These are phyloP conservation scores for Apiospora arundinis DNA, from an alignment of 2,329 filamentous ascomycete species.

Conservation along the genomic window DNA sequence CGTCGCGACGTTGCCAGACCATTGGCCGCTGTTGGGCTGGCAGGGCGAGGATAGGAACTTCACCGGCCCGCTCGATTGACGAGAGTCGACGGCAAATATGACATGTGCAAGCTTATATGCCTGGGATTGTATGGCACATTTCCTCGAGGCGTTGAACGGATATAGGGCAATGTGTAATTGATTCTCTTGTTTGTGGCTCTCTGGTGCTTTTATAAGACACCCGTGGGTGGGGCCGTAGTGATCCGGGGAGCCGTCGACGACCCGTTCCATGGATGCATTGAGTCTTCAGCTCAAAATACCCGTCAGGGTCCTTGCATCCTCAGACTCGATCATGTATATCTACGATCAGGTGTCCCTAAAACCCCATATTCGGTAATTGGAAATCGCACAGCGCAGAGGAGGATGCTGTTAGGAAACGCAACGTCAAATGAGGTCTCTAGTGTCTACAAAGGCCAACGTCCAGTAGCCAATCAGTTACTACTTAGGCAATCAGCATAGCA, in stretches of 20 bases:
- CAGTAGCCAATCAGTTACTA: background rate
- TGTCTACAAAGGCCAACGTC: background rate
- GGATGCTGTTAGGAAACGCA: background rate
- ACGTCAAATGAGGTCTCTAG: background rate
- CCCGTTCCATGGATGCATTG: no score
- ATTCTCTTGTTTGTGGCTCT: background rate
- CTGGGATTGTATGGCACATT: background rate
- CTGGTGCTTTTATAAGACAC: background rate
- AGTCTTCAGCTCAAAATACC: background rate
- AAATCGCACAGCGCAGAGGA: background rate
- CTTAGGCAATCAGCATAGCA: background rate
- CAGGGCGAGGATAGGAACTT: slow-evolving; percentile 44
- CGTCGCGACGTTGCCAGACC: slow-evolving; percentile 62
- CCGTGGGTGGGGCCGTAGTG: background rate
- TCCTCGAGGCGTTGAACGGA: background rate
- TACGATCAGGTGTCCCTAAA: no score
- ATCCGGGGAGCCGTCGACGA: no score
- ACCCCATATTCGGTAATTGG: no score
- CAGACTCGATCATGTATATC: background rate
- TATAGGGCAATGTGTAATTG: no score
- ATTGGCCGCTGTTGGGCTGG: slow-evolving; percentile 67
- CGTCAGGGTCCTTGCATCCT: no score
- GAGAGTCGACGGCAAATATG: background rate
- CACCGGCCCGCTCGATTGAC: slow-evolving; percentile 29
- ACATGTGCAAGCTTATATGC: background rate